Evolutionary conservation across 176 grass and related monocot genomes (phyloP).

Genomic region (Rhipidocladum racemiflorum): DNA sequence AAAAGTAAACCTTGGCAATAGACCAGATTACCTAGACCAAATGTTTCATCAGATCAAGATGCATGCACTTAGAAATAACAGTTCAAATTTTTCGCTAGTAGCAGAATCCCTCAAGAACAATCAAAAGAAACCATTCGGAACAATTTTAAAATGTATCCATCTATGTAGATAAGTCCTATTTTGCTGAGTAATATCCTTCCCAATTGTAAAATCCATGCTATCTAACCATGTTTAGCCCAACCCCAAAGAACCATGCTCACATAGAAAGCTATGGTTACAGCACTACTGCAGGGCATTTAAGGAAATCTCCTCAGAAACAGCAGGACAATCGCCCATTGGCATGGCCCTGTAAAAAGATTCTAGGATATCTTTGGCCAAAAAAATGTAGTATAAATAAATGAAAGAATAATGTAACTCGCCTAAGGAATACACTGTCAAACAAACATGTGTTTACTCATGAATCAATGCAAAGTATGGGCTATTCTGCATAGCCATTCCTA

Average conservation of each 20-base stretch:
- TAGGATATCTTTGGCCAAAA: neutral
- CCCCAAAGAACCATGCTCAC: neutral
- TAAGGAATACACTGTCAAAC: neutral
- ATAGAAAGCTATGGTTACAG: neutral
- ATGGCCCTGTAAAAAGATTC: neutral
- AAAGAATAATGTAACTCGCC: neutral
- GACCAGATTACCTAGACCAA: neutral
- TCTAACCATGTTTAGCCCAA: neutral
- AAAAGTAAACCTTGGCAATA: neutral
- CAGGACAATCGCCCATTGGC: neutral
- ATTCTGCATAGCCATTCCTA: neutral
- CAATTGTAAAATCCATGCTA: neutral
- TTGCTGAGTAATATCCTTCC: neutral
- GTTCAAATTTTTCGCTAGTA: neutral
- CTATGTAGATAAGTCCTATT: neutral
- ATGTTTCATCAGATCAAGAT: conserved; percentile 2
- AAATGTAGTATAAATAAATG: neutral
- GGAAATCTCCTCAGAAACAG: neutral
- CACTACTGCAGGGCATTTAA: neutral
- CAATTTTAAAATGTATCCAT: neutral
- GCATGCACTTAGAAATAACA: neutral
- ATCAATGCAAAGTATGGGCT: neutral
- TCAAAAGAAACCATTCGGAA: neutral
- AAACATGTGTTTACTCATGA: neutral
- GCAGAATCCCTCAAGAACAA: neutral